These are phyloP conservation scores for Citrus mangshanensis DNA, from an alignment of 345 rosid genomes.

Conservation along the genomic window DNA sequence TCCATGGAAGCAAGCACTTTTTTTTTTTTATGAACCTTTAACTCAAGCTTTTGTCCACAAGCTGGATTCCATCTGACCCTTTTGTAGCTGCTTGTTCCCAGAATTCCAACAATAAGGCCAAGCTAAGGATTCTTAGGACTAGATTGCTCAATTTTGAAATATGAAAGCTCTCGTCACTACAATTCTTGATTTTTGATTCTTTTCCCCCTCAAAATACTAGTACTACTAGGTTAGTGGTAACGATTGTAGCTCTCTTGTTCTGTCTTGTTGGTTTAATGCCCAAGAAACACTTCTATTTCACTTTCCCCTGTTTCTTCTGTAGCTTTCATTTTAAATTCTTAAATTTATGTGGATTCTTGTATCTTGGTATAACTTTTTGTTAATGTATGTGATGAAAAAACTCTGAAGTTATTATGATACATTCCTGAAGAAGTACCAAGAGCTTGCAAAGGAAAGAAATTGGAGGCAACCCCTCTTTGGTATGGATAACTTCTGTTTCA, in stretches of 20 bases:
- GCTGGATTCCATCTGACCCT: not conserved
- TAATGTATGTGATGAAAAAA: conserved; percentile 18
- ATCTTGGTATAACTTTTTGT: conserved; percentile 13
- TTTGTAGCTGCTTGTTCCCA: not conserved
- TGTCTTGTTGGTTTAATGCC: not conserved
- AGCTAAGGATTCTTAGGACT: not conserved
- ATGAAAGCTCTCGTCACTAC: not conserved
- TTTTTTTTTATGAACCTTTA: not conserved
- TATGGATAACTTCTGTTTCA: conserved; percentile 20
- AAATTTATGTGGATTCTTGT: not conserved
- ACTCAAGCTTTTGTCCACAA: not conserved
- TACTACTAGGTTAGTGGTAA: not conserved
- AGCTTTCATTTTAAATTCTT: not conserved
- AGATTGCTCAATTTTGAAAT: not conserved
- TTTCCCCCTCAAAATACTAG: not conserved
- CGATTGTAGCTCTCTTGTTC: not conserved
- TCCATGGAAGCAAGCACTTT: not conserved
- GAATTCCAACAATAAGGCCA: not conserved
- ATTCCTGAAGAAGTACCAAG: conserved; percentile 67
- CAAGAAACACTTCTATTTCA: not conserved
- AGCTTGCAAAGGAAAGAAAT: conserved; percentile 62
- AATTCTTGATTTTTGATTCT: not conserved
- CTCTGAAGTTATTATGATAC: conserved; percentile 71
- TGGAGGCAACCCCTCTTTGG: conserved; percentile 82
- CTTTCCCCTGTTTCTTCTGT: not conserved